Evolutionary conservation across 2,329 filamentous ascomycete genomes (phyloP), one percentile per base, ranked within the genome.

Genomic region (Diaporthe sp.): DNA sequence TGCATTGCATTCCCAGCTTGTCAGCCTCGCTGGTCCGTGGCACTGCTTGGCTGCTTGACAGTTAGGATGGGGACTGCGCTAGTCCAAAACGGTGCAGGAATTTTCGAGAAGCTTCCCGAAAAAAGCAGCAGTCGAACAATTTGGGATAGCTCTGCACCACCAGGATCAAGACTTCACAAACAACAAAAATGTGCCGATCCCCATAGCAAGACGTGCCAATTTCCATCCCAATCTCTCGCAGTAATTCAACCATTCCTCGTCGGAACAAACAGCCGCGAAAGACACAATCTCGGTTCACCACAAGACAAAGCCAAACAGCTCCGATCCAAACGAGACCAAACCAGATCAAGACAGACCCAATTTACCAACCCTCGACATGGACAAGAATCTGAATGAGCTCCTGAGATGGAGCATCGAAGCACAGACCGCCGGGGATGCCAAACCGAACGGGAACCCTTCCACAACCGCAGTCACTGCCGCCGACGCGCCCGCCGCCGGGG

Each of bases 401-500:
- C 82, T 83, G 47, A 81, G 81, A 80, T 83, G 82, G 82, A 77
- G 81, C 80, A 83, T 84, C 75, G 80, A 81, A 47, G 74, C 74
- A 25, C 74, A 75, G 68, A 75, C 74, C 27, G 58, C 71, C 59
- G 61, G 71, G 4, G 47, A 53, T n/a, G 51, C 80, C 81, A 66
- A 35, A 59, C 56, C 80, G 81, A 77, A 76, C 78, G n/a, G 73
- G 72, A 68, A 27, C n/a, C 63, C 44, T 42, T 51, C 61, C 61
- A 51, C 61, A 61, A 75, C 75, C 78, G 81, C 81, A 80, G 82
- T 82, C 81, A 86, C 88, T 83, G 87, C 88, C 84, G 82, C 85
- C 35, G 65, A 74, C 47, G 71, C 71, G 35, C 39, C 58, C 22
- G 55, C 59, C 59, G 27, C 17, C 12, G 61, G 15, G 10, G 30